Percentiles rank a stretch among this genome's conserved stretches.
These are phyloP conservation scores for Rubia peregrina DNA, from an alignment of 305 asterid genomes.

Conservation along the genomic window DNA sequence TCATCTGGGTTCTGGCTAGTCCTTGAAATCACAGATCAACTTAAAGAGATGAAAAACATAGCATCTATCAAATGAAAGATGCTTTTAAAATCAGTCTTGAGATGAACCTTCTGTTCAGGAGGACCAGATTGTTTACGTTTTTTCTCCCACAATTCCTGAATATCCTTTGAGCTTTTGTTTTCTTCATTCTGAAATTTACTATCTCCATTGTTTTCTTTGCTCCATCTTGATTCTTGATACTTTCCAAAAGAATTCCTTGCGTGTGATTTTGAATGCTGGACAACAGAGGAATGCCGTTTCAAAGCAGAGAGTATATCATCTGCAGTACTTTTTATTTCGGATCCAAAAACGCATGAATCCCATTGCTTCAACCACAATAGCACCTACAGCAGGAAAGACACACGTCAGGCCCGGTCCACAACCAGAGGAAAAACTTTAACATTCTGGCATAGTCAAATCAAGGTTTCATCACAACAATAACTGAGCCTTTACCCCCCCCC, in stretches of 20 bases:
- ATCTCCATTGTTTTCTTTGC: conserved; percentile 31
- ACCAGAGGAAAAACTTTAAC: neutral
- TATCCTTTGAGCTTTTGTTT: conserved; percentile 37
- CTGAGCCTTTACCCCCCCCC: neutral
- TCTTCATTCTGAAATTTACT: conserved; percentile 39
- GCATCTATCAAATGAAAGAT: neutral
- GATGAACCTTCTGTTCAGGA: conserved; percentile 79
- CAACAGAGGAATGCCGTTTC: conserved; percentile 67
- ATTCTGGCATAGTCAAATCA: neutral
- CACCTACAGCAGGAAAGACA: conserved; percentile 49
- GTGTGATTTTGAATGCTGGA: conserved; percentile 48
- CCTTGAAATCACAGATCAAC: neutral
- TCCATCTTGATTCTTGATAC: conserved; percentile 37
- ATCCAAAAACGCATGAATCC: conserved; percentile 93
- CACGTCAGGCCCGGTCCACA: conserved; percentile 16
- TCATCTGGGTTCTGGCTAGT: neutral
- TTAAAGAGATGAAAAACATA: neutral
- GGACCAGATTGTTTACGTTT: conserved; percentile 53
- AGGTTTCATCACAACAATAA: neutral
- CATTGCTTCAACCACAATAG: conserved; percentile 97
- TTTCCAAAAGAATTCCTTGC: conserved; percentile 40
- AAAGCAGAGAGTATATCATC: conserved; percentile 80
- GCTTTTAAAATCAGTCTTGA: conserved; percentile 1
- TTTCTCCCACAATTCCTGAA: conserved; percentile 54
- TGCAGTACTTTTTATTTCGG: conserved; percentile 81